Evolutionary conservation across 768 basidiomycete species (phyloP).

Genomic region (Dictyophora rubrovolvata): DNA sequence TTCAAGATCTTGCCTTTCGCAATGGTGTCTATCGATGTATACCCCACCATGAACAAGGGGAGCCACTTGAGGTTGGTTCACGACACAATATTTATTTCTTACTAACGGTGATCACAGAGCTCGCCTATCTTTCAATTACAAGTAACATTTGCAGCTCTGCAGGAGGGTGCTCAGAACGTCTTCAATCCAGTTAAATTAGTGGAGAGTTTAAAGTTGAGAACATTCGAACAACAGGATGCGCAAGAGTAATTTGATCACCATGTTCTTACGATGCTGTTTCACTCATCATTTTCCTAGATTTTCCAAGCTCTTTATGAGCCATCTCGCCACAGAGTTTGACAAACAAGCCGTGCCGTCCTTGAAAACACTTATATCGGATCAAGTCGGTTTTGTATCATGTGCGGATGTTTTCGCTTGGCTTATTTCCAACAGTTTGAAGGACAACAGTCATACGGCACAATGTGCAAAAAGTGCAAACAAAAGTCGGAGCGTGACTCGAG

Average conservation of each 20-base stretch:
- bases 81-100: neutral
- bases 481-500: constrained; percentile 58
- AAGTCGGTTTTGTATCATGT: constrained; percentile 33
- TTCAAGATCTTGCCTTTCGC: constrained; percentile 73
- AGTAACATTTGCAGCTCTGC: constrained; percentile 77
- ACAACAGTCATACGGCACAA: constrained; percentile 67
- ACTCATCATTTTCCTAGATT: constrained; percentile 43
- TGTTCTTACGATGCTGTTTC: neutral
- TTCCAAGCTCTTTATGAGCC: constrained; percentile 88
- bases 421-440: constrained; percentile 70
- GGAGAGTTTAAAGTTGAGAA: constrained; percentile 70
- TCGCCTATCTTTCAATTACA: constrained; percentile 73
- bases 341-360: constrained; percentile 60
- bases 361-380: constrained; percentile 59
- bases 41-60: constrained; percentile 40
- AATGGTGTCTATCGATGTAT: constrained; percentile 73
- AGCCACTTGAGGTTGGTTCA: constrained; percentile 30
- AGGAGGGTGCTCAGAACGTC: constrained; percentile 54
- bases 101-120: constrained; percentile 33
- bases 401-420: neutral
- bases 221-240: constrained; percentile 90
- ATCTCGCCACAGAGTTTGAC: constrained; percentile 78
- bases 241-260: constrained; percentile 58
- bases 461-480: constrained; percentile 59
- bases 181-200: constrained; percentile 83